Conservation (phyloP, 208 protist species). For the Leishmania gerbilli region DNA sequence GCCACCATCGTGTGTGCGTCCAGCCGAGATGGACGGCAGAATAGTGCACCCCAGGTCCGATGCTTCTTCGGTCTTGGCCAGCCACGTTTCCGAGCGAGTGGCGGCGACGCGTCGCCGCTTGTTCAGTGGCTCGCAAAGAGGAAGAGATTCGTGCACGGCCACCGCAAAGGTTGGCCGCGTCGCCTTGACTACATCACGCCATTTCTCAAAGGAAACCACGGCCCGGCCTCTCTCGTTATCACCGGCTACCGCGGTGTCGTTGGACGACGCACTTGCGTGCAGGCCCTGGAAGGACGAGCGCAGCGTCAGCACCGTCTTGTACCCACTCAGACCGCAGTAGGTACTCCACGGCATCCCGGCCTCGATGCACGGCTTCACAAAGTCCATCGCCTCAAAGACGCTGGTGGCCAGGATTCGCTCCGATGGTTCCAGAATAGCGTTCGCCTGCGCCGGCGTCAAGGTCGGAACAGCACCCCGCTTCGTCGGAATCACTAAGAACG, state of each 20-base stretch:
- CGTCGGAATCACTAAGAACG: constrained; percentile 69
- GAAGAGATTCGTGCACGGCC: constrained; percentile 51
- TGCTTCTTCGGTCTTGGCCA: constrained; percentile 23
- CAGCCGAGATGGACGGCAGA: constrained; percentile 33
- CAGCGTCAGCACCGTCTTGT: constrained; percentile 54
- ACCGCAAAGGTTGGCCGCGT: constrained; percentile 56
- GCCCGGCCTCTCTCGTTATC: constrained; percentile 72
- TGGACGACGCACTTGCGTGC: constrained; percentile 60
- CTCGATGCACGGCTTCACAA: constrained; percentile 42
- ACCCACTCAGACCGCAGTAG: constrained; percentile 67
- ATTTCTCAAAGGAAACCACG: constrained; percentile 47
- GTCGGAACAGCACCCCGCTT: constrained; percentile 55
- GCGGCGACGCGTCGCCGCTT: constrained; percentile 44
- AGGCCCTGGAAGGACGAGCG: constrained; percentile 68
- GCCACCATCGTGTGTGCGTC: constrained; percentile 7
- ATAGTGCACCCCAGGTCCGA: constrained; percentile 27
- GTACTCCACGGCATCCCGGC: constrained; percentile 42
- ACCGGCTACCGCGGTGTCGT: constrained; percentile 48
- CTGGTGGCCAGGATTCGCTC: constrained; percentile 68
- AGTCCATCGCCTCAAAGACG: constrained; percentile 73
- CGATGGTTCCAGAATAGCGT: constrained; percentile 53
- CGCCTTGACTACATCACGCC: constrained; percentile 53
- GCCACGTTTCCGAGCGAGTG: constrained; percentile 47
- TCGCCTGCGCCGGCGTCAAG: constrained; percentile 66
- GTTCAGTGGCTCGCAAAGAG: constrained; percentile 45